Conservation (phyloP, 176 grass and related monocot genomes). For the Avena atlantica region DNA sequence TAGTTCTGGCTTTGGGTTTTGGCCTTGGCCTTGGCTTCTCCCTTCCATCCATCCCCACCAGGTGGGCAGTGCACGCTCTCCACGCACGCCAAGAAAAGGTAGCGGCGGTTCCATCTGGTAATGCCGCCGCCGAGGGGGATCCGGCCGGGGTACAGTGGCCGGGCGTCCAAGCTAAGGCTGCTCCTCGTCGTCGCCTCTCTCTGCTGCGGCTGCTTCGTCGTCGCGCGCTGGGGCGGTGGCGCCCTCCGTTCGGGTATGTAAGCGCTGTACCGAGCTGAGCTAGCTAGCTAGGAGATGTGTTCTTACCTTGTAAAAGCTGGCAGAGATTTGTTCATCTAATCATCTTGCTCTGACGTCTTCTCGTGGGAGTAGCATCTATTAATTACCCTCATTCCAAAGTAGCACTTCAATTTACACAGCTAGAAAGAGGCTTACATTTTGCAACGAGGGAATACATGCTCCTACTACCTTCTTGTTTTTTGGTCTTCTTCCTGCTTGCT, state of each 20-base stretch:
- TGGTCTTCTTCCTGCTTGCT: neutral
- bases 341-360: neutral
- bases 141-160: neutral
- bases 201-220: slow-evolving; percentile 18
- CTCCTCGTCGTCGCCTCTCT: slow-evolving; percentile 22
- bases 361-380: neutral
- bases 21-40: neutral
- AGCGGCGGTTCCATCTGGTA: neutral
- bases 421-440: no score
- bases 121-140: slow-evolving; percentile 24
- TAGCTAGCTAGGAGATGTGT: neutral
- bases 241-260: slow-evolving; percentile 36
- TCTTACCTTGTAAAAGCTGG: neutral
- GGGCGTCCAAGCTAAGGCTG: slow-evolving; percentile 13
- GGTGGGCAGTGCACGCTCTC: neutral
- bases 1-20: neutral
- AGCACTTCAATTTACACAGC: no score
- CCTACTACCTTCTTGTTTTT: neutral
- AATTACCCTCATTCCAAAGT: no score
- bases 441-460: no score
- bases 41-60: neutral
- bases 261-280: neutral
- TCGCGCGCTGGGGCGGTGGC: neutral
- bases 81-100: neutral
- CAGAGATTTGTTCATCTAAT: neutral